phyloP scores from a whole-genome alignment of 2,329 filamentous ascomycete genomes.

The Amauroascus verrucosus region DNA sequence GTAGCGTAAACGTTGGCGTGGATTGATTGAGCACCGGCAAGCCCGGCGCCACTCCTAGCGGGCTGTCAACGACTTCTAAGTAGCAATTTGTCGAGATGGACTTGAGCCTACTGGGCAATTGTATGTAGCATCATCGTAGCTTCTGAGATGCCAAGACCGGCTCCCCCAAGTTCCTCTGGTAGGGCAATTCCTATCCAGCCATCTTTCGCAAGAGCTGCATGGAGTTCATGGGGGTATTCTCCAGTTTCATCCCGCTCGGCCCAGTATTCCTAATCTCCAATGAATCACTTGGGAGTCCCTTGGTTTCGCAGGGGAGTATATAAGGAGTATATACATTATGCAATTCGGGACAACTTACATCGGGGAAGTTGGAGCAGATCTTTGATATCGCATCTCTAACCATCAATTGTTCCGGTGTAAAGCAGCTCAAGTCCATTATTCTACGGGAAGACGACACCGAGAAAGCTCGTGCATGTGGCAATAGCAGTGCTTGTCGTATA shows the following conservation, averaged over 20 bases:
- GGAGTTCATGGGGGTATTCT: slow-evolving; percentile 63
- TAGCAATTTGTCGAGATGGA: background rate
- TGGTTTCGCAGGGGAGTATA: background rate
- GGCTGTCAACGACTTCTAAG: background rate
- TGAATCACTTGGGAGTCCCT: background rate
- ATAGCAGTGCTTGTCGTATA: background rate
- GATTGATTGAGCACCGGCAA: slow-evolving; percentile 54
- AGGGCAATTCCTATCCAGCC: slow-evolving; percentile 76
- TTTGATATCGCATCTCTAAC: slow-evolving; percentile 61
- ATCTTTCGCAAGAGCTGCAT: slow-evolving; percentile 60
- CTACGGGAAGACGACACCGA: slow-evolving; percentile 25
- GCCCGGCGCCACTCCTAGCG: slow-evolving; percentile 56
- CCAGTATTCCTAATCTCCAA: slow-evolving; percentile 52
- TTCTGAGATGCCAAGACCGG: slow-evolving; percentile 65
- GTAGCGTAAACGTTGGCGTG: slow-evolving; percentile 51
- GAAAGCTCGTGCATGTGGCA: slow-evolving; percentile 21
- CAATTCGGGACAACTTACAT: slow-evolving; percentile 27
- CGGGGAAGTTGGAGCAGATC: slow-evolving; percentile 60
- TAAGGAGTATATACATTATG: too few species aligned
- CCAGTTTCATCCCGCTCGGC: slow-evolving; percentile 60
- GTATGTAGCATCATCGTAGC: slow-evolving; percentile 83
- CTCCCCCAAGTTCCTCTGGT: slow-evolving; percentile 62
- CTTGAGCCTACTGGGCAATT: slow-evolving; percentile 51
- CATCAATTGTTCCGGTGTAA: slow-evolving; percentile 61
- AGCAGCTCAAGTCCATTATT: slow-evolving; percentile 63